These are phyloP conservation scores for Craterostigma plantagineum DNA, from an alignment of 257 asterid genomes.

Conservation along the genomic window DNA sequence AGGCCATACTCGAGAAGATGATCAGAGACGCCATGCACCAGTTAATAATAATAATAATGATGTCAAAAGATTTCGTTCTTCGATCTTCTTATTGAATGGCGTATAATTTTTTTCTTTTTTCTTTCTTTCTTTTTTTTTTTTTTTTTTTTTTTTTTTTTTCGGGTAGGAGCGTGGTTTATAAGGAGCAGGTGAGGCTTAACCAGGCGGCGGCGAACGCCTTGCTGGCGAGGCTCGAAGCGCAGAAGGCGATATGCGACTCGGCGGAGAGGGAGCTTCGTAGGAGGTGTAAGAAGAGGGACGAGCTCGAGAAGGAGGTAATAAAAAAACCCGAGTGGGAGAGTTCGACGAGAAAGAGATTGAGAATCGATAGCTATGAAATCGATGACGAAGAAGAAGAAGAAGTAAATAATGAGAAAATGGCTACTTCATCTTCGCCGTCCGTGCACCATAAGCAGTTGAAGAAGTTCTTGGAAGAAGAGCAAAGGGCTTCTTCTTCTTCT, in stretches of 20 bases:
- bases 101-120: too few species aligned
- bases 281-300: conserved; percentile 59
- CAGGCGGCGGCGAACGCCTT: conserved; percentile 89
- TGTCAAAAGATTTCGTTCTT: too few species aligned
- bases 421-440: too few species aligned
- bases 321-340: not conserved
- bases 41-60: too few species aligned
- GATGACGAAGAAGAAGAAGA: conserved; percentile 13
- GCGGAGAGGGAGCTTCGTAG: conserved; percentile 77
- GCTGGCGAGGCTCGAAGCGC: conserved; percentile 92
- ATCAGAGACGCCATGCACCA: conserved; percentile 98
- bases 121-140: too few species aligned
- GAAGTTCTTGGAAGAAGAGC: conserved; percentile 78
- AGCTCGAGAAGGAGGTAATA: conserved; percentile 66
- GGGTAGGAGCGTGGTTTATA: conserved; percentile 80
- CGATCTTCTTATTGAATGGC: too few species aligned
- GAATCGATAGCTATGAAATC: conserved; percentile 39
- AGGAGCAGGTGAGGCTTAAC: conserved; percentile 90
- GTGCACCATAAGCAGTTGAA: conserved; percentile 51
- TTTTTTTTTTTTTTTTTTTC: too few species aligned
- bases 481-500: too few species aligned
- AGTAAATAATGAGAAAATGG: conserved; percentile 15
- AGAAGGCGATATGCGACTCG: conserved; percentile 84
- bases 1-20: conserved; percentile 91
- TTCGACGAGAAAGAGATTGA: conserved; percentile 43